A percentile compares a stretch with the other conserved stretches of the same genome.
Evolutionary conservation across 2,329 filamentous ascomycete species (phyloP).

Genomic region (Fusarium armeniacum): DNA sequence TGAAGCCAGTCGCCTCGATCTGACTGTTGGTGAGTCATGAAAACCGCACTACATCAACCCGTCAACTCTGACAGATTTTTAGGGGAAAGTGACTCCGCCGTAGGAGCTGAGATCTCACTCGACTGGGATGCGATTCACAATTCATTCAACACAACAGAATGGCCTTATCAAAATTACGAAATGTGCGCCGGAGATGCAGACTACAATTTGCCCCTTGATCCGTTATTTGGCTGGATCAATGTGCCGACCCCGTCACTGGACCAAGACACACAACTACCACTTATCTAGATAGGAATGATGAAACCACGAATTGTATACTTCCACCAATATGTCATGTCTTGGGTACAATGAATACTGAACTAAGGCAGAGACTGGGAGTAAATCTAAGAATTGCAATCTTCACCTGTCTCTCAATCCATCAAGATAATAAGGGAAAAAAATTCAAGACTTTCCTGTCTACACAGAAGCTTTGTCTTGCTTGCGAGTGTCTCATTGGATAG

Average conservation of each 20-base stretch:
- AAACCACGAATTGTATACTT: not conserved
- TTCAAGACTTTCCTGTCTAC: rapidly evolving
- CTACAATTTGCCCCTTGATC: conserved; percentile 7
- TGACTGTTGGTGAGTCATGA: not conserved
- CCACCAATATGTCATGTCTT: no score
- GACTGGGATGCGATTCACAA: not conserved
- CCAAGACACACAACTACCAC: rapidly evolving
- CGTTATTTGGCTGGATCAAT: conserved; percentile 24
- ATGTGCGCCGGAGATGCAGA: not conserved
- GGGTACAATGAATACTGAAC: no score
- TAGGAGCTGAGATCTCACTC: rapidly evolving
- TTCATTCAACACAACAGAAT: not conserved
- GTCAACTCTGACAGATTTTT: not conserved
- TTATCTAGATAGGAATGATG: no score
- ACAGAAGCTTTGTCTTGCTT: not conserved
- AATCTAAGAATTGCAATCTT: no score
- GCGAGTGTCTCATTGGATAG: not conserved
- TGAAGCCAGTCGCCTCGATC: not conserved
- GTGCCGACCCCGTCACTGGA: not conserved
- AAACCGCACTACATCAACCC: rapidly evolving
- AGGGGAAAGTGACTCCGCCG: not conserved
- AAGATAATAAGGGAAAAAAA: not conserved
- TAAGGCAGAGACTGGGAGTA: no score
- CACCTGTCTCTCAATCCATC: rapidly evolving
- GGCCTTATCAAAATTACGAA: not conserved